A percentile compares a stretch with the other conserved stretches of the same genome.
These are phyloP conservation scores for Penicillium sp. DNA, from an alignment of 2,329 filamentous ascomycete genomes.

Conservation along the genomic window DNA sequence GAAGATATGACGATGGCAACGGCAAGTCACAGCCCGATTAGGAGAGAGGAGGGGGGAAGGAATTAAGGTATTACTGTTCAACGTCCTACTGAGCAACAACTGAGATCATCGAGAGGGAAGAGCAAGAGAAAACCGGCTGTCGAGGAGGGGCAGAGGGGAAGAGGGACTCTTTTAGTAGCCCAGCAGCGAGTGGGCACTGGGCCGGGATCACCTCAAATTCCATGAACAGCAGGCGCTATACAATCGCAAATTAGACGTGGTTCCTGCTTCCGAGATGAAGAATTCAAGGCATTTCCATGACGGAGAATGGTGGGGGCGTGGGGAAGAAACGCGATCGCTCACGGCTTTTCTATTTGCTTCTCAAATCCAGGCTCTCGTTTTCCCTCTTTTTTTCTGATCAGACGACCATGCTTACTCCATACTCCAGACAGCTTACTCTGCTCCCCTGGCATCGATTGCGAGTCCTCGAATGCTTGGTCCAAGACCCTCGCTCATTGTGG, in stretches of 20 bases:
- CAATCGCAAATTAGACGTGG: background rate
- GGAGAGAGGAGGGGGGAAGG: background rate
- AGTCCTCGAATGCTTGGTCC: background rate
- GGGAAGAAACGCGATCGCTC: constrained; percentile 22
- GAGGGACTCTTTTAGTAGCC: constrained; percentile 10
- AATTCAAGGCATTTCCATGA: constrained; percentile 23
- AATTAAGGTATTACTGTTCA: constrained; percentile 19
- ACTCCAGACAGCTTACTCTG: constrained; percentile 15
- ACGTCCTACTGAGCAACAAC: constrained; percentile 12
- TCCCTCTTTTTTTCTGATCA: constrained; percentile 31
- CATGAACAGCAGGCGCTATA: background rate
- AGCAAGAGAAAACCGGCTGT: constrained; percentile 10
- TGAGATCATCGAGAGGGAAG: constrained; percentile 15
- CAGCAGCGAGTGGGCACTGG: constrained; percentile 7
- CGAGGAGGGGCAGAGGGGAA: constrained; percentile 6
- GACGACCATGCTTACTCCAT: constrained; percentile 26
- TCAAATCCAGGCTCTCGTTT: constrained; percentile 17
- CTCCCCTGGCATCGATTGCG: constrained; percentile 17
- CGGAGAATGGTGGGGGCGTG: constrained; percentile 34
- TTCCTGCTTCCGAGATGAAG: background rate
- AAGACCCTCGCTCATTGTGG: background rate
- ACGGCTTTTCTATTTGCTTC: constrained; percentile 15
- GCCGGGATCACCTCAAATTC: background rate
- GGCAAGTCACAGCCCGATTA: background rate
- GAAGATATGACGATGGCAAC: background rate